Evolutionary conservation across 2,329 filamentous ascomycete species (phyloP).

Genomic region (Helotiales sp.): DNA sequence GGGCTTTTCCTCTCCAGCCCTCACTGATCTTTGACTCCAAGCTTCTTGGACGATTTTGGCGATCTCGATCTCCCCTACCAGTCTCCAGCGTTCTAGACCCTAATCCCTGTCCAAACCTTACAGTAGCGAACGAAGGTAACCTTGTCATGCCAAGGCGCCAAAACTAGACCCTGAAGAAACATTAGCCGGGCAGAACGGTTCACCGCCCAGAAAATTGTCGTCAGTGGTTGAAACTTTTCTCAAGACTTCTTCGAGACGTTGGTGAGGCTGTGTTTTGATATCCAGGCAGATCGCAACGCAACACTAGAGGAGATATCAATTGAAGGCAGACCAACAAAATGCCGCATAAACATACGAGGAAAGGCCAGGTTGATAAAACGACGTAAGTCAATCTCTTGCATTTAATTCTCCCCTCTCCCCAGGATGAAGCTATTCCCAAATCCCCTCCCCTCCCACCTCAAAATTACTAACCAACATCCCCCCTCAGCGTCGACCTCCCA

Average conservation of each 20-base stretch:
- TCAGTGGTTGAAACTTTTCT: constrained; percentile 17
- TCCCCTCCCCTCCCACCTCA: background rate
- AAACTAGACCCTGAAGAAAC: constrained; percentile 7
- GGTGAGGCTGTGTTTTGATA: background rate
- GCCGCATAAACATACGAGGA: constrained; percentile 87
- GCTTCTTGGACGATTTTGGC: no score
- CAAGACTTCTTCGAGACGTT: background rate
- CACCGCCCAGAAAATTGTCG: background rate
- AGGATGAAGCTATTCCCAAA: background rate
- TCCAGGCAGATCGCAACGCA: background rate
- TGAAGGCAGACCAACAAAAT: constrained; percentile 50
- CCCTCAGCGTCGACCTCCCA: constrained; percentile 54
- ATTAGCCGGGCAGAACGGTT: background rate
- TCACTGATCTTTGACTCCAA: background rate
- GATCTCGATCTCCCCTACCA: background rate
- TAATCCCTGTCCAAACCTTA: background rate
- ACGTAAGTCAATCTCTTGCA: constrained; percentile 51
- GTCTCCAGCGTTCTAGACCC: background rate
- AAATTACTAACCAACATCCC: background rate
- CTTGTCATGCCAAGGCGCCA: background rate
- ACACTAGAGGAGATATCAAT: background rate
- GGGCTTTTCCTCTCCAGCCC: background rate
- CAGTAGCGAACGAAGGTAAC: background rate
- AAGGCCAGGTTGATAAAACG: constrained; percentile 58
- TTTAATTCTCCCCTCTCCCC: background rate